A percentile compares a stretch with the other conserved stretches of the same genome.
Evolutionary conservation across 164 flowering plant genomes (phyloP).

Genomic region (Malania oleifera): DNA sequence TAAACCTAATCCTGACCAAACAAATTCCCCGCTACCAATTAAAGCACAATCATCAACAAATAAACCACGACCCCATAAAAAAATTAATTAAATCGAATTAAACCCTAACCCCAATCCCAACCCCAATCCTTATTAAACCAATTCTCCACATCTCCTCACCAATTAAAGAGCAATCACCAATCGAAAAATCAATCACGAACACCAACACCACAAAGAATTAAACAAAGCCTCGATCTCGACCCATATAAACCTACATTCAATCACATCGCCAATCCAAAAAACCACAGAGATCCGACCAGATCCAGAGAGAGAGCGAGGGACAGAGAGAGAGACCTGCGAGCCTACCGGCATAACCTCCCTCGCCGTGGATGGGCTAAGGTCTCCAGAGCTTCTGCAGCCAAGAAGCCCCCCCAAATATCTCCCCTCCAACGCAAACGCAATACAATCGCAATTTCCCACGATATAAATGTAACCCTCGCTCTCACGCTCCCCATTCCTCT

Average conservation of each 20-base stretch:
- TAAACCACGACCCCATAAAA: too few species aligned
- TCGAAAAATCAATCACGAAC: background rate
- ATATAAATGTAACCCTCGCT: too few species aligned
- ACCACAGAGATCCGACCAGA: background rate
- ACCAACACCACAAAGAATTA: background rate
- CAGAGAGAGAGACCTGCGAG: constrained; percentile 30
- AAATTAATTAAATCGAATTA: too few species aligned
- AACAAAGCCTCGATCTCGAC: background rate
- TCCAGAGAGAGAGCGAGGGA: background rate
- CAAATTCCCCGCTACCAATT: too few species aligned
- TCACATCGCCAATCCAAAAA: background rate
- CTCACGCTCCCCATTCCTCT: too few species aligned
- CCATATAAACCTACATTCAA: background rate
- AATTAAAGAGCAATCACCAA: background rate
- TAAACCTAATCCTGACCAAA: too few species aligned
- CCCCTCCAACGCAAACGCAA: too few species aligned
- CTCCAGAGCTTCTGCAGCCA: constrained; percentile 53
- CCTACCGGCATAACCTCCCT: constrained; percentile 56
- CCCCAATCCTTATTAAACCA: too few species aligned
- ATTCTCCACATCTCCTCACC: background rate
- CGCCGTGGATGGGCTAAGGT: constrained; percentile 37
- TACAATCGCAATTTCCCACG: too few species aligned
- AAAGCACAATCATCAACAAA: too few species aligned
- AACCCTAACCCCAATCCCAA: too few species aligned
- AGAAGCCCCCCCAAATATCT: too few species aligned